Evolutionary conservation across 371 early-diverging fungal genomes (phyloP), one percentile per base, ranked within the genome.

Genomic region (Parasitella parasitica): DNA sequence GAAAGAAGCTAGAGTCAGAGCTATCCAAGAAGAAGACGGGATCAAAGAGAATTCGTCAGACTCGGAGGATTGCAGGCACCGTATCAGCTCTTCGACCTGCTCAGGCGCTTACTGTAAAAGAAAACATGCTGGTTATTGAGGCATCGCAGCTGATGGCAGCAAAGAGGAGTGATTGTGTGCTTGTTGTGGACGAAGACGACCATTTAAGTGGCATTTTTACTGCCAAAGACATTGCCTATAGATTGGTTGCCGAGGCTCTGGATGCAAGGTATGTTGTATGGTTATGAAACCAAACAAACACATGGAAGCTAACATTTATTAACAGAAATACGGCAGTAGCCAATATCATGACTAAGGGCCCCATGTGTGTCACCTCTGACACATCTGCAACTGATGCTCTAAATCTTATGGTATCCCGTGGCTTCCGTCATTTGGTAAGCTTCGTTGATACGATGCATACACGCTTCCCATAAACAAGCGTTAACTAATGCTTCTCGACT

Each of bases 141-240:
- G 98, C 95, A 0, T 93, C 97, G 9, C 97, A 94, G 75, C 79
- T 96, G 39, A 97, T 98, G 97, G 96, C 98, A 15, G 97, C 97
- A 16, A 96, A 95, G 76, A 83, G 97, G 22, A 91, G 93, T 37
- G 97, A 97, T 70, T 95, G 95, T 69, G 94, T 90, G 60, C 81
- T 96, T 12, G 94, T 94, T 12, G 92, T 95, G 26, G 91, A 95
- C 69, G 85, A 87, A 32, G 94, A 96, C 46, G 93, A 95, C 67
- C 91, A 93, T 58, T 82, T 98, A 63, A 84, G 90, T 12, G 98
- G 98, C 56, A 98, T 98, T 61, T 90, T 98, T 67, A 98, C 98
- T 20, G 75, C 77, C 11, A 77, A 77, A 27, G 77, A 77, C 66
- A 48, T 77, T 26, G 77, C 77, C 7, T 77, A 77, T 57, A 62